These are phyloP conservation scores for Tremellales sp. DNA, from an alignment of 1,284 basidiomycete genomes.

Conservation along the genomic window DNA sequence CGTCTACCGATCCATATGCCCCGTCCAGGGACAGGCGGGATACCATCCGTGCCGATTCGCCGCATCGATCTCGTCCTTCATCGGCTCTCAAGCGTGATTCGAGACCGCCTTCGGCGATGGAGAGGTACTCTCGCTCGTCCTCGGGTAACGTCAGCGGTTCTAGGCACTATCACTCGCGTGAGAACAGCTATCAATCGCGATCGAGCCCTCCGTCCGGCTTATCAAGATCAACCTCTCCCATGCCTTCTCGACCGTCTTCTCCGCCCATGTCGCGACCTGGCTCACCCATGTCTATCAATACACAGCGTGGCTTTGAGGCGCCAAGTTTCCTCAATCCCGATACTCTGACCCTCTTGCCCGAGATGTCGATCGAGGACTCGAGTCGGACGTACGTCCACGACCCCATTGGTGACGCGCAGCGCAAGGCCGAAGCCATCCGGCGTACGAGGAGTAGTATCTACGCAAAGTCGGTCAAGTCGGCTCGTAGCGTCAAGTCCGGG, in stretches of 20 bases:
- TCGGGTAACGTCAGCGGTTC: neutral
- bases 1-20: neutral
- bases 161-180: neutral
- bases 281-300: constrained; percentile 8
- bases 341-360: constrained; percentile 42
- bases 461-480: constrained; percentile 8
- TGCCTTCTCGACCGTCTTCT: constrained; percentile 6
- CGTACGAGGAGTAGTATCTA: constrained; percentile 5
- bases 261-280: neutral
- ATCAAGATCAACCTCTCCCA: constrained; percentile 8
- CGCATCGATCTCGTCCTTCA: neutral
- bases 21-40: neutral
- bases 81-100: neutral
- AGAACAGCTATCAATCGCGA: neutral
- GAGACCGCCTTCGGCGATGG: constrained; percentile 1
- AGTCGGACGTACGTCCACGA: constrained; percentile 12
- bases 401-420: constrained; percentile 1
- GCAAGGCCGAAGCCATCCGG: constrained; percentile 6
- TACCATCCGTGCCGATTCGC: neutral
- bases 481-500: neutral
- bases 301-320: constrained; percentile 27
- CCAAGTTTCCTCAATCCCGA: constrained; percentile 43
- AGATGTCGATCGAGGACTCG: constrained; percentile 38
- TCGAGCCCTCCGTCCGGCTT: neutral
- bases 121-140: neutral